phyloP scores from a whole-genome alignment of 306 rosid species.

The Gastrolobium bilobum region DNA sequence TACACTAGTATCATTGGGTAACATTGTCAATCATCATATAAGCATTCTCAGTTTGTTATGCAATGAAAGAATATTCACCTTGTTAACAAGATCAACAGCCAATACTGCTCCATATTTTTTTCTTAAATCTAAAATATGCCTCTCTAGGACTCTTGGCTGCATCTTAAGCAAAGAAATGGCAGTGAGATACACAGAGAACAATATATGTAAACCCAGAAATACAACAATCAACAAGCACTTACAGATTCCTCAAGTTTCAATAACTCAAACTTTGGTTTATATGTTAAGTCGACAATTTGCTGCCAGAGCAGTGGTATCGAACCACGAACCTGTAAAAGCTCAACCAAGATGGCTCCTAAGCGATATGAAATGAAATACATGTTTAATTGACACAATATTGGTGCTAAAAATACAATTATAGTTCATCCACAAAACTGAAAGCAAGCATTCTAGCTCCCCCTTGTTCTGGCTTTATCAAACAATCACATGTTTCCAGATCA shows the following conservation, averaged over 20 bases:
- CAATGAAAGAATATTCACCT: conserved; percentile 59
- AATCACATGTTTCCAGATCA: conserved; percentile 23
- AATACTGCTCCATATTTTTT: conserved; percentile 93
- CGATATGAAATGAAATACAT: conserved; percentile 34
- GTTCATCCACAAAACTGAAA: conserved; percentile 39
- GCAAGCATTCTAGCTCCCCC: conserved; percentile 35
- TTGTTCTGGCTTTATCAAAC: conserved; percentile 33
- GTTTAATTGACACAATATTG: conserved; percentile 14
- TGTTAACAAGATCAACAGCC: conserved; percentile 92
- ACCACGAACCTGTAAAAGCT: conserved; percentile 83
- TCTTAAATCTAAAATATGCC: conserved; percentile 93
- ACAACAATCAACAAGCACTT: conserved; percentile 58
- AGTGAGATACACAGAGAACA: conserved; percentile 52
- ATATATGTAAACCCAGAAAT: conserved; percentile 39
- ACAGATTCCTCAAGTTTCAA: conserved; percentile 86
- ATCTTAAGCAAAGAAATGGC: conserved; percentile 49
- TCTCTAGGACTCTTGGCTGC: conserved; percentile 86
- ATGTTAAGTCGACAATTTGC: conserved; percentile 93
- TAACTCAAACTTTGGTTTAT: conserved; percentile 88
- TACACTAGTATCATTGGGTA: conserved; percentile 35
- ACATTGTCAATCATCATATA: conserved; percentile 33
- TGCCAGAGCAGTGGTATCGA: conserved; percentile 95
- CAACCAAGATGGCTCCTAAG: conserved; percentile 28
- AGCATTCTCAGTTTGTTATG: conserved; percentile 34
- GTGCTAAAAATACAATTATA: conserved; percentile 6